A percentile compares a stretch with the other conserved stretches of the same genome.
These are phyloP conservation scores for Coemansia sp. DNA, from an alignment of 192 early-diverging fungal genomes.

Conservation along the genomic window DNA sequence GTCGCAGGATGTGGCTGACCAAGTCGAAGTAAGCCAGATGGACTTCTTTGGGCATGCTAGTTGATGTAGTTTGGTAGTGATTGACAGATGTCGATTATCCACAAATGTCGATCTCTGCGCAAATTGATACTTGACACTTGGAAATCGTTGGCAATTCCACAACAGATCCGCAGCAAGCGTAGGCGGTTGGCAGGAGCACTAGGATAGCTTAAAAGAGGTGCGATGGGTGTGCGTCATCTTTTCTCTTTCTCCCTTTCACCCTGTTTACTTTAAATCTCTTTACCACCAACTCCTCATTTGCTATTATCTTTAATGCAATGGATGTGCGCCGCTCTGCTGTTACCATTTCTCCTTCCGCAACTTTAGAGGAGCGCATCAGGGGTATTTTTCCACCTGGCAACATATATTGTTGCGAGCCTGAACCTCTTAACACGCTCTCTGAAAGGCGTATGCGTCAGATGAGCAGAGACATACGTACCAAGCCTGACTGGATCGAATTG, in stretches of 20 bases:
- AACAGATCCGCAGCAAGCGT: background rate
- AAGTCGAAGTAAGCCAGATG: background rate
- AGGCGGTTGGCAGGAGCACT: background rate
- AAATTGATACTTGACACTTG: background rate
- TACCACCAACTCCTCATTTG: background rate
- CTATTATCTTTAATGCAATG: background rate
- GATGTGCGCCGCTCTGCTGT: background rate
- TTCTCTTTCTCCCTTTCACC: background rate
- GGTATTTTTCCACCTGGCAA: background rate
- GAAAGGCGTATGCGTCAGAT: background rate
- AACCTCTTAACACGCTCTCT: background rate
- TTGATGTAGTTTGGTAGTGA: background rate
- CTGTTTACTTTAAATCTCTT: background rate
- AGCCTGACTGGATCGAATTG: slow-evolving; percentile 28
- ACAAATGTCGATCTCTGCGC: background rate
- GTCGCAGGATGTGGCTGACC: slow-evolving; percentile 20
- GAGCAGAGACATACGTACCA: slow-evolving; percentile 28
- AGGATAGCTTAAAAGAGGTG: background rate
- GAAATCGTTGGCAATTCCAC: no score
- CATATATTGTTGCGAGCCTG: background rate
- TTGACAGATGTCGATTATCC: background rate
- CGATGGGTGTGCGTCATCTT: background rate
- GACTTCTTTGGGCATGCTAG: slow-evolving; percentile 9
- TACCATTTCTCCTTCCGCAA: background rate
- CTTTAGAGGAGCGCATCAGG: background rate